A percentile compares a stretch with the other conserved stretches of the same genome.
Conservation (phyloP, 306 rosid species). For the Myrica gale region DNA sequence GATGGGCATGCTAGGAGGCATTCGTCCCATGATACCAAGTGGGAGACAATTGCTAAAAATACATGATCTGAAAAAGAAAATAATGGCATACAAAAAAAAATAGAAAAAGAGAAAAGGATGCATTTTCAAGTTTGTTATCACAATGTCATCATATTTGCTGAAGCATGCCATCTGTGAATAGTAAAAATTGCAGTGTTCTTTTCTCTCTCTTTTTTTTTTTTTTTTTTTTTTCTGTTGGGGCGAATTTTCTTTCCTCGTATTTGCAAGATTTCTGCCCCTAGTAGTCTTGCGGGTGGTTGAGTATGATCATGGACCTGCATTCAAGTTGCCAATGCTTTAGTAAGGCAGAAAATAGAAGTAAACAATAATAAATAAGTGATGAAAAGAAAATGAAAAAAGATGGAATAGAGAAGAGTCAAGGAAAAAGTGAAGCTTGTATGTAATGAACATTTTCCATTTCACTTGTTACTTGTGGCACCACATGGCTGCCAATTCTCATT, state of each 20-base stretch:
- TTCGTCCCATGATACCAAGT: neutral
- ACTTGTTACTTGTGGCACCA: neutral
- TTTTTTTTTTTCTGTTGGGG: too few relatives aligned
- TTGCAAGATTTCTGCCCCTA: too few relatives aligned
- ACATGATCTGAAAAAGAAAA: neutral
- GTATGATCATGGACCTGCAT: neutral
- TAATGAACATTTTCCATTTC: neutral
- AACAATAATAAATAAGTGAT: neutral
- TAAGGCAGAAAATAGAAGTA: neutral
- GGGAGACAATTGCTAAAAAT: neutral
- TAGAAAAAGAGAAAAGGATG: too few relatives aligned
- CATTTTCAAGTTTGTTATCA: neutral
- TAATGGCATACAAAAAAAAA: too few relatives aligned
- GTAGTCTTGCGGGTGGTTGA: neutral
- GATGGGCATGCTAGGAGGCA: conserved; percentile 4
- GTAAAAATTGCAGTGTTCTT: neutral
- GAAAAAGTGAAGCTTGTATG: neutral
- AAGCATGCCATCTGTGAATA: neutral
- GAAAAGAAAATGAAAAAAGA: neutral
- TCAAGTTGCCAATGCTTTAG: neutral
- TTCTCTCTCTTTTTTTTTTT: too few relatives aligned
- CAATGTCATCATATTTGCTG: neutral
- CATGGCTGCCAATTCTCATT: neutral
- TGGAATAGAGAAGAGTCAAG: neutral
- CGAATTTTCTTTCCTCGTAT: too few relatives aligned